phyloP scores from a whole-genome alignment of 164 flowering plant species.

The Kingdonia uniflora region DNA sequence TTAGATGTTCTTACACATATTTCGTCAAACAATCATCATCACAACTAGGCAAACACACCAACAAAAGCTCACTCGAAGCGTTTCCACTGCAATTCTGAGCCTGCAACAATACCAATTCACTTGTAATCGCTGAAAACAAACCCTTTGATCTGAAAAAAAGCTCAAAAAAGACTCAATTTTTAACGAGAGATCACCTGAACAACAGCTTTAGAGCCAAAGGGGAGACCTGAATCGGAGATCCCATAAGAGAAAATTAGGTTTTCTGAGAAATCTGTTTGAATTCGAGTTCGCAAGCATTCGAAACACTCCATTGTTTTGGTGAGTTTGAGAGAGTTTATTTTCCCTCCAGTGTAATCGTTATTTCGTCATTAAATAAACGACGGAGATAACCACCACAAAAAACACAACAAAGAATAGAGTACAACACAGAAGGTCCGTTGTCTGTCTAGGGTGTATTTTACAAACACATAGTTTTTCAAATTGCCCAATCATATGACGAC shows the following conservation, averaged over 20 bases:
- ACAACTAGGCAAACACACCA: conserved; percentile 30
- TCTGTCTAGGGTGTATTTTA: too few relatives aligned
- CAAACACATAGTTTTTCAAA: too few relatives aligned
- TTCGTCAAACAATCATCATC: conserved; percentile 36
- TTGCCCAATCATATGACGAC: too few relatives aligned
- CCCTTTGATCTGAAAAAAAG: not conserved
- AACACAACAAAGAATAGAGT: too few relatives aligned
- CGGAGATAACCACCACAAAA: too few relatives aligned
- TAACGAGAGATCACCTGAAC: conserved; percentile 39
- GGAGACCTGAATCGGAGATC: conserved; percentile 55
- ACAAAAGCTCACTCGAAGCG: conserved; percentile 32
- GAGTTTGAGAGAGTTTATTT: too few relatives aligned
- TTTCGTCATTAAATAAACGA: too few relatives aligned
- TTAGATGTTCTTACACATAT: conserved; percentile 43
- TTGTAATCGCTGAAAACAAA: not conserved
- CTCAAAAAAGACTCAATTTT: not conserved
- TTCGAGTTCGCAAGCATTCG: conserved; percentile 53
- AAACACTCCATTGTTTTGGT: too few relatives aligned
- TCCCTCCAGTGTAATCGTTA: too few relatives aligned
- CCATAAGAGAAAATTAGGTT: conserved; percentile 47
- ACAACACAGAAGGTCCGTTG: too few relatives aligned
- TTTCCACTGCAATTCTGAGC: conserved; percentile 27
- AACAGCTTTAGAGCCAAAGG: conserved; percentile 57
- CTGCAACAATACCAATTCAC: not conserved
- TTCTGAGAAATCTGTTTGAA: conserved; percentile 56